Base-by-base conservation (phyloP, 352 stramenopile genomes). In the Globisporangium alternatum region DNA sequence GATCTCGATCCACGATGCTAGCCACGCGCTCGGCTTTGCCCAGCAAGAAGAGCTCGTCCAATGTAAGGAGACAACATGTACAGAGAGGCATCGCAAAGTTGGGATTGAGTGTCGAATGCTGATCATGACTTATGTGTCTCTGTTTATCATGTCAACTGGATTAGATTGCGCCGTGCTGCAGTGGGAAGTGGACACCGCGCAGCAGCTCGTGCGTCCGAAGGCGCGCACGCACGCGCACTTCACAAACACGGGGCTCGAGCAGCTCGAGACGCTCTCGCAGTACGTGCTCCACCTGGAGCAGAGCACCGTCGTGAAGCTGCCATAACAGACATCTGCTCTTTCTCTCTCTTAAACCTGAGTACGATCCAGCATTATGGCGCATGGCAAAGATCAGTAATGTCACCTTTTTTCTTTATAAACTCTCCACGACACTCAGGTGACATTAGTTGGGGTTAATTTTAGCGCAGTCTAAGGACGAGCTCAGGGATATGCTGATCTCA, bases 201-300 rank as follows among this genome's bases (percentile, higher is more conserved):
- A 83, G 25, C 65, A 77, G 21, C 43, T 88, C n/a, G 53, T 91
- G 25, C 59, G 67, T 28, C 82, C 82, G 1, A 89, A 84, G 69
- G 60, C 78, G 12, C 25, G 81, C 22, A 56, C 53, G 1, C 74
- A 65, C 37, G 60, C 58, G 4, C 67, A 67, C 31, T 67, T 62
- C 39, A 65, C 70, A 6, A 53, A 47, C 9, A 65, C 66, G 10
- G 75, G 81, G 55, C 69, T 91, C 22, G 65, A 81, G 54, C 80
- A 89, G 69, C 78, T 91, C 53, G 78, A 91, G 57, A 83, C 69
- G 45, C 68, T 91, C 54, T 81, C 82, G 39, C 73, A 85, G 63
- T 81, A 81, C 33, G 80, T 91, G 68, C 71, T 91, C 47, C 80
- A 89, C 71, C 70, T 91, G 65, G 82, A 91, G 70, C 78, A 89